These are phyloP conservation scores for Sextonia rubra DNA, from an alignment of 164 flowering plant species.

Conservation along the genomic window DNA sequence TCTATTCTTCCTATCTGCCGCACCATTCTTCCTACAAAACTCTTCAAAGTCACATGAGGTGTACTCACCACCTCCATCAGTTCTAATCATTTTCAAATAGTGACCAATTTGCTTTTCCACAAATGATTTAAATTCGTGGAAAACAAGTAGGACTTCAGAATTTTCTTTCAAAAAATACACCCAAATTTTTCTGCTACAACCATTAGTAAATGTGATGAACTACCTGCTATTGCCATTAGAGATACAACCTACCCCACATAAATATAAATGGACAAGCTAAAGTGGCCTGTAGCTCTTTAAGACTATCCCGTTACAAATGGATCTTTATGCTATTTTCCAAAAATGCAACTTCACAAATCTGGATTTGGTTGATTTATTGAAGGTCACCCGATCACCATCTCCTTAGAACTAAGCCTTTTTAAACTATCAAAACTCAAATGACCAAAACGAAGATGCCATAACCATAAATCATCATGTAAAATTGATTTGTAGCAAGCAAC, in stretches of 20 bases:
- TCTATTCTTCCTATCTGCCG: neutral
- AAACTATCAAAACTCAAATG: slow-evolving; percentile 11
- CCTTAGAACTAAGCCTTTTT: neutral
- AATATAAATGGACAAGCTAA: slow-evolving; percentile 3
- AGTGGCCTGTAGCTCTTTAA: neutral
- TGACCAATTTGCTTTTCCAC: neutral
- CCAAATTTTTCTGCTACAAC: neutral
- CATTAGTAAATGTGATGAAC: slow-evolving; percentile 8
- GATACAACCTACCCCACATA: neutral
- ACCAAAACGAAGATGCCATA: slow-evolving; percentile 8
- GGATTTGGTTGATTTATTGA: neutral
- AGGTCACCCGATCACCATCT: slow-evolving; percentile 8
- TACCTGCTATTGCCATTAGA: slow-evolving; percentile 4
- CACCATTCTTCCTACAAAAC: too few relatives aligned
- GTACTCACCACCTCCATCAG: neutral
- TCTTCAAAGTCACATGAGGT: neutral
- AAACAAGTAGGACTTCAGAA: neutral
- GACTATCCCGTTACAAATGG: neutral
- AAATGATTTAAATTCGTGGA: neutral
- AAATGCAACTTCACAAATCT: slow-evolving; percentile 5
- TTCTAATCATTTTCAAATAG: neutral
- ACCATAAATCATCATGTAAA: slow-evolving; percentile 4
- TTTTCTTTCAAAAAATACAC: neutral
- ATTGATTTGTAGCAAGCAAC: neutral
- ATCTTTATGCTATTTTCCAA: neutral